These are phyloP conservation scores for Penicillium sp. DNA, from an alignment of 2,329 filamentous ascomycete species.

Conservation along the genomic window DNA sequence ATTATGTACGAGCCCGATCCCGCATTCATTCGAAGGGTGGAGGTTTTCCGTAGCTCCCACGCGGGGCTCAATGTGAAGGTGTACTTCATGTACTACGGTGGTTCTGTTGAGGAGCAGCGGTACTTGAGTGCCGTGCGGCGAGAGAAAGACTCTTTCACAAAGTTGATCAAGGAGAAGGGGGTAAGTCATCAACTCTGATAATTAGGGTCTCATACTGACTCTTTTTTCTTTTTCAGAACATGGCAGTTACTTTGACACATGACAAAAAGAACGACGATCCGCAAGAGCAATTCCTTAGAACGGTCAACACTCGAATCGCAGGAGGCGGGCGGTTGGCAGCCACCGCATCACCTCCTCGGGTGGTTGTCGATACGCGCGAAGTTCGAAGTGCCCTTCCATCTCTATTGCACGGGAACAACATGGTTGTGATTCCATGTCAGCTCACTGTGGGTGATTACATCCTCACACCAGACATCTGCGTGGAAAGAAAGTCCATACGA, in stretches of 20 bases:
- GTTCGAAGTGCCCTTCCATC: conserved; percentile 92
- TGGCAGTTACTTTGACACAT: conserved; percentile 83
- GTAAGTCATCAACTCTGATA: conserved; percentile 35
- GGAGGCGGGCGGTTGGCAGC: conserved; percentile 83
- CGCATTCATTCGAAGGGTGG: conserved; percentile 88
- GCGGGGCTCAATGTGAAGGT: conserved; percentile 84
- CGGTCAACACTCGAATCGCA: conserved; percentile 94
- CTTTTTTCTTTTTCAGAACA: conserved; percentile 52
- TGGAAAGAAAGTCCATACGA: conserved; percentile 90
- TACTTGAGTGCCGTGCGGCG: conserved; percentile 87
- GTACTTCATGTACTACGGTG: conserved; percentile 95
- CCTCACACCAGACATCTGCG: conserved; percentile 83
- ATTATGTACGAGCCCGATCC: conserved; percentile 99
- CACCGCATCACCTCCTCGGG: conserved; percentile 82
- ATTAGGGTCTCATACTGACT: conserved; percentile 13
- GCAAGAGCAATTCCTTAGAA: conserved; percentile 88
- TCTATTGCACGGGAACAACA: conserved; percentile 82
- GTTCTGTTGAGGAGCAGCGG: conserved; percentile 91
- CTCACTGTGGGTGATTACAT: conserved; percentile 97
- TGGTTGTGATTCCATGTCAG: conserved; percentile 90
- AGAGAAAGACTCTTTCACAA: conserved; percentile 95
- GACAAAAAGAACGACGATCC: conserved; percentile 75
- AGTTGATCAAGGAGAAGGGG: conserved; percentile 89
- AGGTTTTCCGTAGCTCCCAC: conserved; percentile 95
- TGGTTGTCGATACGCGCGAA: conserved; percentile 94